Percentiles rank a stretch among this genome's conserved stretches.
Conservation (phyloP, 441 rosid genomes). For the Biscutella laevigata region DNA sequence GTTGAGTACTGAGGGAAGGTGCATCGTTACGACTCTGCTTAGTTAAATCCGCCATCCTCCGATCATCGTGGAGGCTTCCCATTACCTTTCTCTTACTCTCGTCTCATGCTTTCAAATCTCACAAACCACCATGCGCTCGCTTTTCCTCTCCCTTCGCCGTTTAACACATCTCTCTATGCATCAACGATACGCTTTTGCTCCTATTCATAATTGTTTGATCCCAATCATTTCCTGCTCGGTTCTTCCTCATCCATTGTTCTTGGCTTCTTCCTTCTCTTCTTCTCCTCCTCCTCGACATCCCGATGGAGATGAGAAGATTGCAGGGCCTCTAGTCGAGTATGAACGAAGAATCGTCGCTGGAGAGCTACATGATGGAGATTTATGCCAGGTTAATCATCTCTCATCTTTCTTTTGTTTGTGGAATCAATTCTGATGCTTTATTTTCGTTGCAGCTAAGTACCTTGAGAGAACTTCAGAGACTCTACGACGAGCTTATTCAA, state of each 20-base stretch:
- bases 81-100: neutral
- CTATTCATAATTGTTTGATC: slow-evolving; percentile 3
- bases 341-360: slow-evolving; percentile 63
- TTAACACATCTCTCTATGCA: slow-evolving; percentile 12
- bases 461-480: slow-evolving; percentile 81
- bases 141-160: slow-evolving; percentile 13
- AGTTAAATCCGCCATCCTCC: neutral
- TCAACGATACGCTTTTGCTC: slow-evolving; percentile 8
- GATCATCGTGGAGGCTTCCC: neutral
- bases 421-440: neutral
- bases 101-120: neutral
- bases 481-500: slow-evolving; percentile 71
- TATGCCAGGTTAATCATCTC: slow-evolving; percentile 62
- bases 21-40: neutral
- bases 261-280: neutral
- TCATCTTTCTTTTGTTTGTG: neutral
- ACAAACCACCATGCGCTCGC: slow-evolving; percentile 19
- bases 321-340: slow-evolving; percentile 82
- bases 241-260: neutral
- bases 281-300: neutral
- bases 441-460: slow-evolving; percentile 59
- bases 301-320: slow-evolving; percentile 33
- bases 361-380: slow-evolving; percentile 77
- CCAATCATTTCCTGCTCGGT: neutral
- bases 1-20: neutral